phyloP scores from a whole-genome alignment of 2,329 filamentous ascomycete species.

The Beauveria rudraprayagi region DNA sequence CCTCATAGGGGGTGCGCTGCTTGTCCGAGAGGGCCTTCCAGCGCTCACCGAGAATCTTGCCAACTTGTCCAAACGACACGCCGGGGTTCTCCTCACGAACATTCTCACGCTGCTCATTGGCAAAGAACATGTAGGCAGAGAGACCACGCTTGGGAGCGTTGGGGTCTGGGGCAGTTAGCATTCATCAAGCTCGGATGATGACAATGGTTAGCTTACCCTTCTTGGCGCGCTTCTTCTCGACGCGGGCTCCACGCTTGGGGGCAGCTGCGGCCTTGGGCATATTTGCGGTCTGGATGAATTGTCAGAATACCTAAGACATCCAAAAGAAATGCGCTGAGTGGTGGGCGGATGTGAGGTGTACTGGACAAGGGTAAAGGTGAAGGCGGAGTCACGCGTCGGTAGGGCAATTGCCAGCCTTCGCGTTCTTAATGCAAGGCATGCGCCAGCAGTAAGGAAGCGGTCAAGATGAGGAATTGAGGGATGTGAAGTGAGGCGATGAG shows the following conservation, averaged over 20 bases:
- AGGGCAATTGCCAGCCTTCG: neutral
- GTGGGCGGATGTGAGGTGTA: neutral
- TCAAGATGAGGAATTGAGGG: neutral
- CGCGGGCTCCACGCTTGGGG: conserved; percentile 45
- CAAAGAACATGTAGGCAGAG: conserved; percentile 99
- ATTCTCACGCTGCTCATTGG: conserved; percentile 97
- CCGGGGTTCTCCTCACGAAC: conserved; percentile 97
- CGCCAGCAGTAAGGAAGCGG: neutral
- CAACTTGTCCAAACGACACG: conserved; percentile 97
- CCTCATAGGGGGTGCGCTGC: conserved; percentile 89
- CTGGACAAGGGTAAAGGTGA: conserved; percentile 17
- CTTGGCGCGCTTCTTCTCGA: conserved; percentile 48
- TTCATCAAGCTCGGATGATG: neutral
- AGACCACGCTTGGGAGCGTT: conserved; percentile 99
- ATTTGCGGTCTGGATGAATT: conserved; percentile 26
- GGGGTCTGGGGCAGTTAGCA: conserved; percentile 55
- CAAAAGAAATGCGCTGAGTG: neutral
- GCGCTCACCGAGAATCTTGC: conserved; percentile 95
- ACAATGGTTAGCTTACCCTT: conserved; percentile 41
- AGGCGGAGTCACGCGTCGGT: neutral
- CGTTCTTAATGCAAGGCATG: neutral
- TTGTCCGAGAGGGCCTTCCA: conserved; percentile 96
- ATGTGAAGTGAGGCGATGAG: neutral
- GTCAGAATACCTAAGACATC: neutral
- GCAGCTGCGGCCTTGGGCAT: conserved; percentile 51